Evolutionary conservation across 2,329 filamentous ascomycete species (phyloP), one percentile per base, ranked within the genome.

Genomic region (Talaromyces atroroseus): DNA sequence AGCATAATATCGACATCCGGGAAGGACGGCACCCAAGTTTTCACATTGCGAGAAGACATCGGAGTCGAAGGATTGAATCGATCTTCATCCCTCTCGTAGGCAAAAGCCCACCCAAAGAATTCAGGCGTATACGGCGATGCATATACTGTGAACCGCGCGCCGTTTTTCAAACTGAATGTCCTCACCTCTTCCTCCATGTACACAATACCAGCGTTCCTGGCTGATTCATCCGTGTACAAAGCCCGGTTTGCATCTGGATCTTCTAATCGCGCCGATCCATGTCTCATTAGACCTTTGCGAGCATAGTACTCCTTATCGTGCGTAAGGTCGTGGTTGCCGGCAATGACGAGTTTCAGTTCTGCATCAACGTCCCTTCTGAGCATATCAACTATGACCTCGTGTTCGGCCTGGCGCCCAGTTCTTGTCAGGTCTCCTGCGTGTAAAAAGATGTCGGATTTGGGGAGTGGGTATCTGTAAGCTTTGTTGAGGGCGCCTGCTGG

Each of bases 301-400:
- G 62, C 62, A 62, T 79, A 82, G 64, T 78, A 81, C 0, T 68
- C 66, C 40, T 74, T 70, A 60, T 86, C 82, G 1, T 86, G 73
- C 3, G 77, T 79, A 45, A 83, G 71, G 63, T 85, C 83, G 67
- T 86, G 83, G 63, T 86, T 86, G 0, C 83, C 83, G 0, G 83
- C 78, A 58, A 86, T 85, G 20, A 86, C 78, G 23, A 86, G 71
- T 63, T 85, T 86, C 5, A 86, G 66, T 8, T 78, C 75, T 1
- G 82, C 82, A 14, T 80, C 69, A 36, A 81, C 75, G 8, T 54
- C 52, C 1, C 63, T 62, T 12, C 69, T 66, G 6, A 85, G 71
- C 68, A 81, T 74, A 5, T 73, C 63, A 14, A 83, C 62, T 2
- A 77, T 75, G 11, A 63, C 58, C 29, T 74, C 63, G 62, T 82